These are phyloP conservation scores for Trichoderma brevicompactum DNA, from an alignment of 2,329 filamentous ascomycete genomes.

Conservation along the genomic window DNA sequence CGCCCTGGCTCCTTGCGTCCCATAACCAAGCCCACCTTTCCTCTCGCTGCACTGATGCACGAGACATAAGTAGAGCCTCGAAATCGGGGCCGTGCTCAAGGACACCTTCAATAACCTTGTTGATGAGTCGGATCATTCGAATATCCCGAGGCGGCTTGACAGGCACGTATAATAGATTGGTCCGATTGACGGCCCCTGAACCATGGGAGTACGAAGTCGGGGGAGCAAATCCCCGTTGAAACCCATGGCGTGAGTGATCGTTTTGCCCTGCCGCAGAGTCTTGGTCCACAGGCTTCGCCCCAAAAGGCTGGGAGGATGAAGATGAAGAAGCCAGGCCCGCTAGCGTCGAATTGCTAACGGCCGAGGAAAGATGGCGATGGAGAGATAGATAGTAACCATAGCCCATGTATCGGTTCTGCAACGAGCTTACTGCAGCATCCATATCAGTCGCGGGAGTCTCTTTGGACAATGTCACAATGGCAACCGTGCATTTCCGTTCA, in stretches of 20 bases:
- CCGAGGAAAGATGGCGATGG: slow-evolving; percentile 81
- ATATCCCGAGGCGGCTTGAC: slow-evolving; percentile 79
- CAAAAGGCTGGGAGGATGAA: slow-evolving; percentile 69
- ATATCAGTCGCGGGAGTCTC: slow-evolving; percentile 85
- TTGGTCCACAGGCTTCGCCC: slow-evolving; percentile 68
- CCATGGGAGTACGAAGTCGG: slow-evolving; percentile 67
- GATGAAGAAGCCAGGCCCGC: slow-evolving; percentile 44
- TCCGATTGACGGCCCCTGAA: slow-evolving; percentile 48
- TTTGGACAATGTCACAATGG: slow-evolving; percentile 79
- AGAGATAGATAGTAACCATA: slow-evolving; percentile 81
- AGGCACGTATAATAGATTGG: slow-evolving; percentile 65
- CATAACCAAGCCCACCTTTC: slow-evolving; percentile 95
- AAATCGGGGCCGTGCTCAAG: slow-evolving; percentile 83
- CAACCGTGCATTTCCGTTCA: slow-evolving; percentile 73
- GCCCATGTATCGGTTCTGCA: slow-evolving; percentile 85
- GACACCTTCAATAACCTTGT: slow-evolving; percentile 82
- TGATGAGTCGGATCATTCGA: slow-evolving; percentile 79
- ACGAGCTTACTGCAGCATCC: slow-evolving; percentile 73
- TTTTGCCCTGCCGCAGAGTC: slow-evolving; percentile 37
- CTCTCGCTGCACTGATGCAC: slow-evolving; percentile 79
- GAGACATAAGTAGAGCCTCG: slow-evolving; percentile 88
- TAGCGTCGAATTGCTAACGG: slow-evolving; percentile 53
- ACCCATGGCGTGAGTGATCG: slow-evolving; percentile 51
- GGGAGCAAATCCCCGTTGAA: slow-evolving; percentile 71
- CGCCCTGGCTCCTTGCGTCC: slow-evolving; percentile 78